Base-by-base conservation (phyloP, 2,329 filamentous ascomycete species). In the Lachnellula suecica region DNA sequence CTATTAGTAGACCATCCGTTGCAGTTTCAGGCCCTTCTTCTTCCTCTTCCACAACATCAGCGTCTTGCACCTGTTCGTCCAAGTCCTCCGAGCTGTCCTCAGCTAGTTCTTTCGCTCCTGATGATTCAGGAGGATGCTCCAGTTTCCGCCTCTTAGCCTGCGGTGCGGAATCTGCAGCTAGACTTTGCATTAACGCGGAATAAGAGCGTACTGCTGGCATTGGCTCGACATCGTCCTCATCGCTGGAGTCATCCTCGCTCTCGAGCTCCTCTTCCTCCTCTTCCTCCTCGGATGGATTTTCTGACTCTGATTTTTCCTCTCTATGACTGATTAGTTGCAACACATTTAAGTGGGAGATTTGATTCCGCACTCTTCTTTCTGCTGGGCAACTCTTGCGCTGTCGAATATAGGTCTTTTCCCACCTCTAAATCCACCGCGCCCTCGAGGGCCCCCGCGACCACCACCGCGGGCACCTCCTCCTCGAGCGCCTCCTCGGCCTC, bases 91-190 rank as follows among this genome's bases (percentile, higher is more conserved):
- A 20, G 49, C 27, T 22, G 11, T 53, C 51, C 9, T 49, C 23
- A 27, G 64, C 56, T n/a, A 58, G 51, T 9, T 49, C 51, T 10
- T 58, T 59, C 6, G 50, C 49, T 22, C 54, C 53, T 22, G 60
- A 40, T 15, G 44, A 10, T 19, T 59, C 57, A 27, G 52, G 34
- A 35, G 47, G 38, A 52, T 63, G 59, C 22, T 77, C 74, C 8
- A 85, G 58, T 62, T 85, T 86, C 51, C 82, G 74, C 65, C 81
- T 74, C 64, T 86, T 87, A 1, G 77, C 69, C 38, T 72, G 75
- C 2, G 74, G 77, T 20, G 65, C 70, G 20, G 69, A 63, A 3
- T 73, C 71, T 23, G 78, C 74, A 2, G 74, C 72, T 44, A 87
- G 71, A 52, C 79, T 84, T 61, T 84, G 77, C 62, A 87, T 72